Percentiles rank a stretch among this genome's conserved stretches.
These are phyloP conservation scores for Draba incana DNA, from an alignment of 345 rosid species.

Conservation along the genomic window DNA sequence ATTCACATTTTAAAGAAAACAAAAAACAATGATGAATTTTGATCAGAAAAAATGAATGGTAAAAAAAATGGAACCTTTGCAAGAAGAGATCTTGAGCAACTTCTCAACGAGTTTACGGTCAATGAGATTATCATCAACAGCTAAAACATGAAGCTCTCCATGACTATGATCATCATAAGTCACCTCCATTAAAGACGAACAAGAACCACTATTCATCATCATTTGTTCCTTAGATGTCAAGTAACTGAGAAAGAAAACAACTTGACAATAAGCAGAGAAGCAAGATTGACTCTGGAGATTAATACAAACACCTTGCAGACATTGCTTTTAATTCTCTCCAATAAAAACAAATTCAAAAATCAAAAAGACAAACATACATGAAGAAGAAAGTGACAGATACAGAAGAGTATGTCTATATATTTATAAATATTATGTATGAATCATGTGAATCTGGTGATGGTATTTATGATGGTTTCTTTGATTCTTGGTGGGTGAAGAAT, in stretches of 20 bases:
- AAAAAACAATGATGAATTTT: background rate
- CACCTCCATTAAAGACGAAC: constrained; percentile 40
- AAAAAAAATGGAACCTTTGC: constrained; percentile 52
- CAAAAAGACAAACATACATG: constrained; percentile 31
- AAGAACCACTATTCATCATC: constrained; percentile 38
- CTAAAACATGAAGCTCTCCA: constrained; percentile 68
- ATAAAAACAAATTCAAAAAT: background rate
- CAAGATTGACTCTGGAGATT: constrained; percentile 9
- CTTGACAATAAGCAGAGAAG: constrained; percentile 30
- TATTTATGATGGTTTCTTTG: constrained; percentile 38
- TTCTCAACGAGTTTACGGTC: constrained; percentile 74
- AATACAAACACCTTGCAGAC: constrained; percentile 13
- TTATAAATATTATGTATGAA: constrained; percentile 4
- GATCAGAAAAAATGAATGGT: background rate
- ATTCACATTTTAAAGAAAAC: background rate
- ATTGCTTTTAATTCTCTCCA: constrained; percentile 16
- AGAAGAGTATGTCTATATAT: constrained; percentile 1
- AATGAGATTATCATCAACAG: constrained; percentile 79
- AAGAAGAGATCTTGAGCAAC: constrained; percentile 68
- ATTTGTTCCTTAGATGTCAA: constrained; percentile 25
- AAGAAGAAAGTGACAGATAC: constrained; percentile 44
- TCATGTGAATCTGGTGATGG: constrained; percentile 45
- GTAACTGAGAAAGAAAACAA: constrained; percentile 25
- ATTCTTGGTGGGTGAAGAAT: constrained; percentile 27
- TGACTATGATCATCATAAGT: constrained; percentile 21